Evolutionary conservation across 1,139 yeast species (phyloP).

Genomic region (Geotrichum siamense): DNA sequence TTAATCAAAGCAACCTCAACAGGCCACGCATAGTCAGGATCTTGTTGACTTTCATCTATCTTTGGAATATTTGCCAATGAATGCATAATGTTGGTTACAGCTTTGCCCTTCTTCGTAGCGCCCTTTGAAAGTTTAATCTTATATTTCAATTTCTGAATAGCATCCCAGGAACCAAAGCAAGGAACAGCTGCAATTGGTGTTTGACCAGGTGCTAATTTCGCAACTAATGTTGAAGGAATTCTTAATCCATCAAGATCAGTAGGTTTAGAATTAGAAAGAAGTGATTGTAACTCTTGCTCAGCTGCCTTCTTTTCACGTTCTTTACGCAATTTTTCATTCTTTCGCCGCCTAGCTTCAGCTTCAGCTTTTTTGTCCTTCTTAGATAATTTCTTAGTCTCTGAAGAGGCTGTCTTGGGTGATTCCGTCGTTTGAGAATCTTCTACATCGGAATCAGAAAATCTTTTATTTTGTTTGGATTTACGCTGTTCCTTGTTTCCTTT

Average conservation of each 20-base stretch:
- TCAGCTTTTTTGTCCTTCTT: slow-evolving; percentile 21
- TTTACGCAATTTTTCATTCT: slow-evolving; percentile 29
- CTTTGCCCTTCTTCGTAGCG: slow-evolving; percentile 79
- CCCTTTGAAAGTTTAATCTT: slow-evolving; percentile 88
- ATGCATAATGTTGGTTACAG: slow-evolving; percentile 59
- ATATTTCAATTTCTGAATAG: slow-evolving; percentile 67
- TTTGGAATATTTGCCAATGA: slow-evolving; percentile 49
- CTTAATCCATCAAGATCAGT: slow-evolving; percentile 30
- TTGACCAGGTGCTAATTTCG: slow-evolving; percentile 33
- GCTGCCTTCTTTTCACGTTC: slow-evolving; percentile 40
- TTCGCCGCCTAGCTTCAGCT: slow-evolving; percentile 26
- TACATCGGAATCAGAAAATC: slow-evolving; percentile 46
- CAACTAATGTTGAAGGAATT: slow-evolving; percentile 20
- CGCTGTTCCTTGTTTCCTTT: slow-evolving; percentile 81
- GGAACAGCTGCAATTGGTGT: slow-evolving; percentile 61
- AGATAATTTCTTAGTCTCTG: slow-evolving; percentile 45
- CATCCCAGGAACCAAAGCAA: slow-evolving; percentile 87
- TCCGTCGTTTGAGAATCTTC: slow-evolving; percentile 54
- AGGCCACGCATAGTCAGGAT: slow-evolving; percentile 61
- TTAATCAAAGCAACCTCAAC: slow-evolving; percentile 55
- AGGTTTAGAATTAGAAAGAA: slow-evolving; percentile 21
- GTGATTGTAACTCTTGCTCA: slow-evolving; percentile 44
- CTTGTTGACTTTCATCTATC: slow-evolving; percentile 44
- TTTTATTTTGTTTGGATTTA: slow-evolving; percentile 49
- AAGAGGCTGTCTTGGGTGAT: background rate